Conservation (phyloP, 495 filamentous ascomycete species). For the Lophiostoma macrostomum region DNA sequence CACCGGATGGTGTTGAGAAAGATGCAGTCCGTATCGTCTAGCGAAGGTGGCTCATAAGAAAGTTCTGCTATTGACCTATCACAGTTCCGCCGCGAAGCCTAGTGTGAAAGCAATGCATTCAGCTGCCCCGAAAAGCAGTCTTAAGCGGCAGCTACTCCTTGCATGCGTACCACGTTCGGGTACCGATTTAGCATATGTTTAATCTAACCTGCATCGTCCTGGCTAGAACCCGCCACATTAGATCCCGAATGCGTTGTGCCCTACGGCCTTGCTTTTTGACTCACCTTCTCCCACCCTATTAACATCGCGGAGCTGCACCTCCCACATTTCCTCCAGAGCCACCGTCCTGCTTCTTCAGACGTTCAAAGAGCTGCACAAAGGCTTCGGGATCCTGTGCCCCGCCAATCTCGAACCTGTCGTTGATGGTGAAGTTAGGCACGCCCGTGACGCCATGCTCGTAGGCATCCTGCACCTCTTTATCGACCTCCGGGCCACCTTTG, state of each 20-base stretch:
- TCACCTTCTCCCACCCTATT: no score
- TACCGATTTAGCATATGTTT: no score
- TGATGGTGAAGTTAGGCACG: constrained; percentile 67
- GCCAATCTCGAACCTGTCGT: constrained; percentile 37
- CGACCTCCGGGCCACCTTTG: constrained; percentile 65
- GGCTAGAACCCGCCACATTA: no score
- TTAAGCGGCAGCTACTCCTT: constrained; percentile 8
- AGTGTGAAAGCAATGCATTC: not conserved
- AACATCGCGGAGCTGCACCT: no score
- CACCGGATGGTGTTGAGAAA: no score
- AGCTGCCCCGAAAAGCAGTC: not conserved
- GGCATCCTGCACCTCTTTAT: constrained; percentile 63
- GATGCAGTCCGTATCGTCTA: not conserved
- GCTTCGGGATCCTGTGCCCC: constrained; percentile 42
- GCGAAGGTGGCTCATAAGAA: constrained; percentile 4
- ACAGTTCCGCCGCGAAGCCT: not conserved
- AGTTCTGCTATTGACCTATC: constrained; percentile 9
- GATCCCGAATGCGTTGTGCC: no score
- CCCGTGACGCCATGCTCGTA: constrained; percentile 58
- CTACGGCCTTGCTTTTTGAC: no score
- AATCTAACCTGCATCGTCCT: no score
- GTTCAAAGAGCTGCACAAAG: constrained; percentile 40
- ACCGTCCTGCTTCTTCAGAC: constrained; percentile 36
- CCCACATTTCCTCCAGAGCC: no score
- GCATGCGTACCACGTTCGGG: constrained; percentile 3